Percentiles rank a stretch among this genome's conserved stretches.
phyloP scores from a whole-genome alignment of 116 monocot species.

The Zostera marina region DNA sequence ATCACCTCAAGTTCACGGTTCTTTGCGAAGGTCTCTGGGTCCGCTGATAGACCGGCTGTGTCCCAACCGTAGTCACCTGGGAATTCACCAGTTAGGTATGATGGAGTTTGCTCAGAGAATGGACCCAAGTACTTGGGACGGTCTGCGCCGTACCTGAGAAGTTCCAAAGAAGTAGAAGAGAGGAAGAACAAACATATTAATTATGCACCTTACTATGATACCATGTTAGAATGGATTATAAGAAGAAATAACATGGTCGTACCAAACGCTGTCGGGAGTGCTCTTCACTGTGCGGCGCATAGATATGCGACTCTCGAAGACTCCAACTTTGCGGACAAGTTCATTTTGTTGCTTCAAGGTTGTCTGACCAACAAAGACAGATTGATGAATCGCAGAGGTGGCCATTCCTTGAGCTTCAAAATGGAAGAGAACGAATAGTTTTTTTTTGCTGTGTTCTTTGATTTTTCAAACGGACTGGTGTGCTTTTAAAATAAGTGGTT shows the following conservation, averaged over 20 bases:
- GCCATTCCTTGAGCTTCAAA: neutral
- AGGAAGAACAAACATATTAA: neutral
- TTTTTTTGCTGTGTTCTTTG: neutral
- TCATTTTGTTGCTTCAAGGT: neutral
- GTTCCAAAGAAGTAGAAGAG: no score
- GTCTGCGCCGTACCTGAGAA: constrained; percentile 30
- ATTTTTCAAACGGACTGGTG: neutral
- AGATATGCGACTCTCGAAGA: neutral
- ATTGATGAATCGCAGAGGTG: constrained; percentile 1
- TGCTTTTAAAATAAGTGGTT: neutral
- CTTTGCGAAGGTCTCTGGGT: constrained; percentile 54
- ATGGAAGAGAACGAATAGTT: neutral
- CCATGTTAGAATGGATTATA: neutral
- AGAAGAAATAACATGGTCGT: neutral
- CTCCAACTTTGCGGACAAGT: neutral
- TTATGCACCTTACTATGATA: neutral
- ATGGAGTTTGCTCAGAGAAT: constrained; percentile 40
- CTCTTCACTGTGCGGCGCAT: neutral
- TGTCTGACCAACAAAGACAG: neutral
- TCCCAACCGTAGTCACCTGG: constrained; percentile 68
- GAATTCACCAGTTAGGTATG: constrained; percentile 51
- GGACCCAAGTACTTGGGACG: constrained; percentile 41
- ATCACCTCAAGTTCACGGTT: constrained; percentile 63
- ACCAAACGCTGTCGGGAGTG: neutral
- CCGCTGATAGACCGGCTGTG: constrained; percentile 43